Evolutionary conservation across 2,329 filamentous ascomycete genomes (phyloP).

Genomic region (Aspergillus pseudoviridinutans): DNA sequence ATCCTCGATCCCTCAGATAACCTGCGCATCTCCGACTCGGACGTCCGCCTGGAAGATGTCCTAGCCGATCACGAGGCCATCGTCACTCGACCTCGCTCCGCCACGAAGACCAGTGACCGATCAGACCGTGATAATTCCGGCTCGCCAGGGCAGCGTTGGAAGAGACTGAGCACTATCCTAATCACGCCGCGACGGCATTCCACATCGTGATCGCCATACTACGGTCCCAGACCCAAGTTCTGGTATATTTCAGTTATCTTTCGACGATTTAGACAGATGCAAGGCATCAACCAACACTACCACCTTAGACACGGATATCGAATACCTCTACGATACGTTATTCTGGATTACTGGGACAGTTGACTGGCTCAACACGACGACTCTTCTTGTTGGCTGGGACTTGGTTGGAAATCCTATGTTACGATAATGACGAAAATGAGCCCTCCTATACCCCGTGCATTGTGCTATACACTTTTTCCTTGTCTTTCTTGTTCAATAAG

Average conservation of each 20-base stretch:
- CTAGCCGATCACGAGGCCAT: constrained; percentile 38
- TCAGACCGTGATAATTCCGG: constrained; percentile 18
- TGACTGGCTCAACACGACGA: not conserved
- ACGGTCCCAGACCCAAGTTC: not conserved
- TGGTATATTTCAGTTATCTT: not conserved
- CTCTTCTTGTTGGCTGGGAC: not conserved
- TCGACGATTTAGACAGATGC: too few relatives aligned
- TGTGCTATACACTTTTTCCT: not conserved
- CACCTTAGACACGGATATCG: too few relatives aligned
- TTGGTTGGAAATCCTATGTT: not conserved
- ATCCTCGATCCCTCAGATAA: constrained; percentile 38
- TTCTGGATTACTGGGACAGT: not conserved
- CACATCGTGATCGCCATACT: not conserved
- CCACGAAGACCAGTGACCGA: constrained; percentile 29
- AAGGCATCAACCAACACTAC: too few relatives aligned
- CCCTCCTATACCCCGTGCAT: not conserved
- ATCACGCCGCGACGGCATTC: constrained; percentile 20
- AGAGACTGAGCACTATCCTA: constrained; percentile 32
- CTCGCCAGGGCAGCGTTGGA: constrained; percentile 30
- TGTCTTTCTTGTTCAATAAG: not conserved
- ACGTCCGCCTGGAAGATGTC: constrained; percentile 43
- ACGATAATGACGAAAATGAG: not conserved
- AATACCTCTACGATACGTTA: too few relatives aligned
- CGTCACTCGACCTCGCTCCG: constrained; percentile 32
- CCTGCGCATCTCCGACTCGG: constrained; percentile 34